These are phyloP conservation scores for Cryptosporidium andersoni DNA, from an alignment of 169 alveolate species.

Conservation along the genomic window DNA sequence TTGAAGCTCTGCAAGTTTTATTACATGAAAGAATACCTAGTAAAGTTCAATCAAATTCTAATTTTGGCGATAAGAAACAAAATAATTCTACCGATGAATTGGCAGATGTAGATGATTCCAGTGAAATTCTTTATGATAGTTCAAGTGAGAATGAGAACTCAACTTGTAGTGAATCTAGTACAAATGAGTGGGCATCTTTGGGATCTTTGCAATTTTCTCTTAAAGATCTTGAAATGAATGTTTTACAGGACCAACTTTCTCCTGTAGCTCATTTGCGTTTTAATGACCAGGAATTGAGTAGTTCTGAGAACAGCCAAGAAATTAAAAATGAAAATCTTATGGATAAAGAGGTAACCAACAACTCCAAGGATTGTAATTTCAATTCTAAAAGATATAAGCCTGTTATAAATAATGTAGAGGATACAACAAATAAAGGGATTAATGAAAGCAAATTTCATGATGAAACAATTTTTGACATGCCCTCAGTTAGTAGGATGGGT, in stretches of 20 bases:
- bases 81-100: neutral
- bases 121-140: neutral
- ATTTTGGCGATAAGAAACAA: conserved; percentile 1
- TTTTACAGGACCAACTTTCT: neutral
- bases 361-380: neutral
- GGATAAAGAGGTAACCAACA: neutral
- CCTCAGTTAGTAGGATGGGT: conserved; percentile 69
- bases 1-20: conserved; percentile 74
- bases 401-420: conserved; percentile 10
- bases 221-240: conserved; percentile 25
- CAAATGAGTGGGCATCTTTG: conserved; percentile 55
- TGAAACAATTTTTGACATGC: conserved; percentile 71
- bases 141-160: conserved; percentile 4
- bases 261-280: neutral
- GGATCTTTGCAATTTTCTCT: conserved; percentile 63
- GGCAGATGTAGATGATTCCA: neutral
- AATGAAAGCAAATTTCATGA: neutral
- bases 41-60: neutral
- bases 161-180: neutral
- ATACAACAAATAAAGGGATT: neutral
- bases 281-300: neutral
- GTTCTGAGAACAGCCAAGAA: neutral
- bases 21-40: conserved; percentile 73
- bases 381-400: conserved; percentile 4
- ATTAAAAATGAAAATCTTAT: conserved; percentile 1